Conservation (phyloP, 371 early-diverging fungal genomes). For the Coemansia sp. region DNA sequence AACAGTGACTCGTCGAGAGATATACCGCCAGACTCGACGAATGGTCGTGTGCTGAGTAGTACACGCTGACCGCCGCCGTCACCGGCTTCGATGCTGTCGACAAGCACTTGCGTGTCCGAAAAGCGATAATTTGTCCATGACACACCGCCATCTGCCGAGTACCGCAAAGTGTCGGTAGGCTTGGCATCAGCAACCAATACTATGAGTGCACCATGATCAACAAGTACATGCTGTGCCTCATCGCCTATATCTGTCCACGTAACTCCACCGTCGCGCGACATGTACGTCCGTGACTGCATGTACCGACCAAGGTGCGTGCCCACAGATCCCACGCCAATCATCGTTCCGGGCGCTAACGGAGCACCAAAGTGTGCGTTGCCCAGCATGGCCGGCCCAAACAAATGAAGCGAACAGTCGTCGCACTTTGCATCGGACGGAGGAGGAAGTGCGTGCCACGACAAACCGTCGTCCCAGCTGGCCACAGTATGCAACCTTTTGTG, state of each 20-base stretch:
- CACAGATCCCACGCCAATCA: slow-evolving; percentile 89
- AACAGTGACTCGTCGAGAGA: slow-evolving; percentile 19
- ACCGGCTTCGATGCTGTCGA: slow-evolving; percentile 44
- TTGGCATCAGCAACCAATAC: slow-evolving; percentile 67
- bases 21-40: slow-evolving; percentile 9
- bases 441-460: slow-evolving; percentile 65
- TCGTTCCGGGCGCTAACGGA: slow-evolving; percentile 73
- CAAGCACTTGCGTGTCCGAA: slow-evolving; percentile 22
- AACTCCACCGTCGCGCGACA: slow-evolving; percentile 81
- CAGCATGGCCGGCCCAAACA: slow-evolving; percentile 72
- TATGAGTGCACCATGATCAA: slow-evolving; percentile 76
- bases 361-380: slow-evolving; percentile 69
- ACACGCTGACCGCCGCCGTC: slow-evolving; percentile 44
- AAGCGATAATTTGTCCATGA: slow-evolving; percentile 59
- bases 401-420: slow-evolving; percentile 66
- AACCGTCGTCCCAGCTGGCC: slow-evolving; percentile 86
- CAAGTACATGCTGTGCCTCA: slow-evolving; percentile 71
- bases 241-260: slow-evolving; percentile 67
- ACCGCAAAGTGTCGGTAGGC: slow-evolving; percentile 68
- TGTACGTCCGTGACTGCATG: slow-evolving; percentile 66
- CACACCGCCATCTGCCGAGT: slow-evolving; percentile 68
- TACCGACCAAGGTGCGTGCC: slow-evolving; percentile 65
- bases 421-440: slow-evolving; percentile 63
- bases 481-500: slow-evolving; percentile 68
- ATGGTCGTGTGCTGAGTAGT: slow-evolving; percentile 34